Conservation (phyloP, 495 filamentous ascomycete species). For the Aspergillus bertholletiae region DNA sequence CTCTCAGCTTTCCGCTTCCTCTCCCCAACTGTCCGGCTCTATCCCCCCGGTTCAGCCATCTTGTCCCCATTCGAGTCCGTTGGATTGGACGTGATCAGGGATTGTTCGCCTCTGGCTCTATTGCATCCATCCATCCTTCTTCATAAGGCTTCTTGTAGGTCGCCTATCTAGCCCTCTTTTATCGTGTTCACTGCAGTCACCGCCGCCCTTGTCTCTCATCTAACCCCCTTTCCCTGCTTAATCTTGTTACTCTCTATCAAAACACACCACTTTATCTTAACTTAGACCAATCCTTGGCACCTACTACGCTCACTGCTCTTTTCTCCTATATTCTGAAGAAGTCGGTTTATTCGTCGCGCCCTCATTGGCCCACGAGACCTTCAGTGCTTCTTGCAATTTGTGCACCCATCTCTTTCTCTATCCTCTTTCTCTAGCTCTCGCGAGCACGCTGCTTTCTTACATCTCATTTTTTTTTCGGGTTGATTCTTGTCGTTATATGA, state of each 20-base stretch:
- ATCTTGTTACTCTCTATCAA: constrained; percentile 1
- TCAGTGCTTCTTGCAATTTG: constrained; percentile 15
- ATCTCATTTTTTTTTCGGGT: constrained; percentile 12
- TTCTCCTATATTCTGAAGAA: constrained; percentile 15
- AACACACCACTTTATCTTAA: not conserved
- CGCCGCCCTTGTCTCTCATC: constrained; percentile 16
- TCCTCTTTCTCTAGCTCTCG: constrained; percentile 15
- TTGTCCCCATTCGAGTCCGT: constrained; percentile 11
- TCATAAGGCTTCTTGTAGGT: constrained; percentile 47
- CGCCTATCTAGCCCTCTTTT: constrained; percentile 31
- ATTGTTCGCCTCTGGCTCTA: constrained; percentile 9
- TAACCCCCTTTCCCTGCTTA: constrained; percentile 15
- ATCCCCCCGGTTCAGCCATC: constrained; percentile 13
- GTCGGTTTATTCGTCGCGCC: constrained; percentile 21
- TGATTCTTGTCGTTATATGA: constrained; percentile 16
- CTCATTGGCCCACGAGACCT: constrained; percentile 17
- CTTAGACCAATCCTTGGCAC: not conserved
- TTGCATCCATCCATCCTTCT: constrained; percentile 17
- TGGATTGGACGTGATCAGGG: constrained; percentile 15
- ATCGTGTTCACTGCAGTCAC: constrained; percentile 15
- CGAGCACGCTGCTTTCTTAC: constrained; percentile 17
- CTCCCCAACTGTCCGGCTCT: constrained; percentile 1
- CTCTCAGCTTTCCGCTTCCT: constrained; percentile 13
- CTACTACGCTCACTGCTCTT: constrained; percentile 1
- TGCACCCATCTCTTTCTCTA: constrained; percentile 12